Base-by-base conservation (phyloP, 2,329 filamentous ascomycete genomes). In the Trichocomaceae sp. region DNA sequence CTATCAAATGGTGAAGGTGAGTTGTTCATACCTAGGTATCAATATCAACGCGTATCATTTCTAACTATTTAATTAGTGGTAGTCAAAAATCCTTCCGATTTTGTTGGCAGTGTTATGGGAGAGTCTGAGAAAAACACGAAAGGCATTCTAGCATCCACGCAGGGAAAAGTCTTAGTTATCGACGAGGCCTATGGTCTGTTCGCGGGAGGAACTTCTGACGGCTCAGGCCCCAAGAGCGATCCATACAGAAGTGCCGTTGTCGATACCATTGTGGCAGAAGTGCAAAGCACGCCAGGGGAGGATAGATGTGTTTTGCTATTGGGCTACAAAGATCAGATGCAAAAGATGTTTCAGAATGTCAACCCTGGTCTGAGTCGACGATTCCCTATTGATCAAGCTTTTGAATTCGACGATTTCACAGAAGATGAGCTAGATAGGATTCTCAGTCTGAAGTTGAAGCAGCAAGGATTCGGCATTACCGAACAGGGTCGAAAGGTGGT, bases 91-190 rank as follows among this genome's bases (percentile, higher is more conserved):
- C 87, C 87, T 0, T 72, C 86, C 0, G 88, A 92, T 60, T 91
- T 92, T 61, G 72, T 90, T 1, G 86, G 86, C 0, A 70, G 68
- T 8, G 74, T 64, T 0, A 58, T 92, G 0, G 88, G 88, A 0
- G 73, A 78, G 1, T 90, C 87, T 0, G 87, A 92, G 65, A 74
- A 78, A 1, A 82, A 83, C 33, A 91, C 87, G 0, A 91, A 88
- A 60, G 83, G 75, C 0, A 90, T 91, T 6, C 74, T 92, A 0
- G 81, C 80, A 0, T 72, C 83, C 0, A 83, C 85, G 0, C 59
- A 79, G 0, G 88, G 88, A 0, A 92, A 91, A 59, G 86, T 91
- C 0, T 77, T 92, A 0, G 81, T 92, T 13, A 90, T 92, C 2
- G 88, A 92, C 58, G 88, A 93, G 64, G 87, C 87, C 0, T 91